A percentile compares a stretch with the other conserved stretches of the same genome.
Conservation (phyloP, 768 basidiomycete species). For the Suillus occidentalis region DNA sequence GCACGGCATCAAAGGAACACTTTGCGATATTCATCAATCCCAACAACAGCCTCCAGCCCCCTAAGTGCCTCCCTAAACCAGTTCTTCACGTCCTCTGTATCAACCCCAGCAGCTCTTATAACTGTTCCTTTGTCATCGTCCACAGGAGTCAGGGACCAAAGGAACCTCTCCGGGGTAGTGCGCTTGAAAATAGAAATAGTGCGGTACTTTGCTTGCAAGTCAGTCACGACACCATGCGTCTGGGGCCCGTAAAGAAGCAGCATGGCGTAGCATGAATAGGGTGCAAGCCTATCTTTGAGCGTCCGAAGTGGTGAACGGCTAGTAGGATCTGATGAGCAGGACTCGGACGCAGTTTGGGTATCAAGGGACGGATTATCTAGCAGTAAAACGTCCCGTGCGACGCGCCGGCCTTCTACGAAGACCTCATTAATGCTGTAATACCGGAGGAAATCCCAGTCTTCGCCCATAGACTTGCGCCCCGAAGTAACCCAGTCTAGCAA, state of each 20-base stretch:
- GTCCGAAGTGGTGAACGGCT: conserved; percentile 39
- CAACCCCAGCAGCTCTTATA: conserved; percentile 71
- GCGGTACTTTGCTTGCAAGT: conserved; percentile 51
- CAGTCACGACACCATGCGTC: conserved; percentile 44
- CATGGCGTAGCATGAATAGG: conserved; percentile 91
- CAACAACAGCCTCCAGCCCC: conserved; percentile 53
- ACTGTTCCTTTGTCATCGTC: conserved; percentile 49
- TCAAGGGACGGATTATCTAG: conserved; percentile 50
- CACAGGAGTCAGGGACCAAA: conserved; percentile 82
- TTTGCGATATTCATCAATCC: conserved; percentile 62
- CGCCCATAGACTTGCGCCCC: conserved; percentile 78
- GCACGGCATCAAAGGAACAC: conserved; percentile 47
- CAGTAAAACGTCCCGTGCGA: conserved; percentile 77
- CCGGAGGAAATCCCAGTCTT: conserved; percentile 86
- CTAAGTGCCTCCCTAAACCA: conserved; percentile 65
- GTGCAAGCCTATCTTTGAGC: conserved; percentile 62
- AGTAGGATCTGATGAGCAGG: conserved; percentile 14
- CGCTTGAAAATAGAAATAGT: conserved; percentile 63
- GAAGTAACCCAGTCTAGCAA: conserved; percentile 92
- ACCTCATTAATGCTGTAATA: conserved; percentile 90
- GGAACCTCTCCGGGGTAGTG: conserved; percentile 51
- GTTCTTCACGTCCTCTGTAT: conserved; percentile 69
- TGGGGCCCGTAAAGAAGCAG: conserved; percentile 76
- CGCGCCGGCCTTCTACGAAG: conserved; percentile 56
- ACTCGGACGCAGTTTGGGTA: neutral